Evolutionary conservation across 768 basidiomycete species (phyloP).

Genomic region (Austroboletus festivus): DNA sequence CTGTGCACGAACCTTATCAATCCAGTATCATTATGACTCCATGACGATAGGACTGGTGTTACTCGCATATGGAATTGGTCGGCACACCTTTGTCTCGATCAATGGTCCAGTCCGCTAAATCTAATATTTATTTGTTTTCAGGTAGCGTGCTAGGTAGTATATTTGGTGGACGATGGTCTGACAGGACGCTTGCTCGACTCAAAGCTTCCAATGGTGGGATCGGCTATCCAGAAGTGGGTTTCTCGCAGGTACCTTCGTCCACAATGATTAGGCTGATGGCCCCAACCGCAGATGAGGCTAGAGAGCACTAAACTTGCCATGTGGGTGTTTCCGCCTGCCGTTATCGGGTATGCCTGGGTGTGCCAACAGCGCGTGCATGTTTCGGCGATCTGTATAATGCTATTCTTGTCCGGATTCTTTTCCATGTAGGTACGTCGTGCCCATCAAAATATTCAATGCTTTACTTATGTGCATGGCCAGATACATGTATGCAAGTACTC

Average conservation of each 20-base stretch:
- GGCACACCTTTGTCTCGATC: constrained; percentile 13
- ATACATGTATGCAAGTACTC: constrained; percentile 63
- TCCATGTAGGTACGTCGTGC: constrained; percentile 51
- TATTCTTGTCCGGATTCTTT: constrained; percentile 75
- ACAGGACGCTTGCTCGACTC: constrained; percentile 43
- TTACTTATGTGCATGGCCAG: constrained; percentile 22
- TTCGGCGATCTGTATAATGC: constrained; percentile 64
- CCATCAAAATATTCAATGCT: too few relatives aligned
- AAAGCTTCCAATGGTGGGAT: constrained; percentile 48
- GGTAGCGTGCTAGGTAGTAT: constrained; percentile 46
- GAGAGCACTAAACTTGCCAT: constrained; percentile 61
- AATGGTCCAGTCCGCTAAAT: too few relatives aligned
- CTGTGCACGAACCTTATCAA: constrained; percentile 64
- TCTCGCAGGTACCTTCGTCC: too few relatives aligned
- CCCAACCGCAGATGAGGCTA: constrained; percentile 58
- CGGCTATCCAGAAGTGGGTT: constrained; percentile 59
- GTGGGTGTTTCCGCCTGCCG: constrained; percentile 48
- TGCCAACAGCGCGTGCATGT: constrained; percentile 62
- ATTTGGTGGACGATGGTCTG: constrained; percentile 61
- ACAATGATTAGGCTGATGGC: too few relatives aligned
- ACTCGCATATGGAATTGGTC: constrained; percentile 70
- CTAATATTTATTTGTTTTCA: background rate
- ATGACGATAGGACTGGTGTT: constrained; percentile 76
- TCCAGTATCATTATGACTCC: constrained; percentile 64
- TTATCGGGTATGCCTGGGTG: constrained; percentile 77